Base-by-base conservation (phyloP, 176 grass and related monocot genomes). In the Aegilops speltoides region DNA sequence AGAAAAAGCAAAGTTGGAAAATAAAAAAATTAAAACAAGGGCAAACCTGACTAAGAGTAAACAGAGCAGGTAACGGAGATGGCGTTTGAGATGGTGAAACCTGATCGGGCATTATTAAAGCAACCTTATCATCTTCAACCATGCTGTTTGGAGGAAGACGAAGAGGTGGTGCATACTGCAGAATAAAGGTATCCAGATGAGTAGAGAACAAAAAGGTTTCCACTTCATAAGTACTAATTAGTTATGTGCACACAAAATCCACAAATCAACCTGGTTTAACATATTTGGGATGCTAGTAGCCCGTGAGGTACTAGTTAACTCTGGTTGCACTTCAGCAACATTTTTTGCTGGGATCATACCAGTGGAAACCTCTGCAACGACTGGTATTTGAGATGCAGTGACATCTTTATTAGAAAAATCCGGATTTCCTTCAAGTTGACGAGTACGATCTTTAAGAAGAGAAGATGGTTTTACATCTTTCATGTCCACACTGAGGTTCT, bases 401-500 rank as follows among this genome's bases (percentile, higher is more conserved):
- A 89, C 88, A 89, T 98, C 96, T 87, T 98, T 98, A 80, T 92
- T 98, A 74, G 96, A 95, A 92, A 98, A 98, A 89, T 98, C 96
- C 24, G 96, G 96, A 87, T 98, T 98, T 63, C 93, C 93, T 54
- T 94, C 93, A 70, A 92, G 56, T 85, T 98, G 88, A 34, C 93
- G 96, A 80, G 66, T 50, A 79, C 89, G 82, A 73, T 94, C 91
- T 92, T 94, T 95, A 52, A 98, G 89, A 85, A 98, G 93, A 38
- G 86, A 87, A 74, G 91, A 85, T 70, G 96, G 93, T 84, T 98
- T 98, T 84, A 95, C 96, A 91, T 98, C 96, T 89, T 94, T 98
- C 90, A 95, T 87, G 87, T 95, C 93, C 48, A 95, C 91, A 62
- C 96, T 86, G 90, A 98, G 91, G 67, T 98, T 98, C 83, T 98